Percentiles rank a stretch among this genome's conserved stretches.
Evolutionary conservation across 2,329 filamentous ascomycete genomes (phyloP).

Genomic region (Fusarium sp.): DNA sequence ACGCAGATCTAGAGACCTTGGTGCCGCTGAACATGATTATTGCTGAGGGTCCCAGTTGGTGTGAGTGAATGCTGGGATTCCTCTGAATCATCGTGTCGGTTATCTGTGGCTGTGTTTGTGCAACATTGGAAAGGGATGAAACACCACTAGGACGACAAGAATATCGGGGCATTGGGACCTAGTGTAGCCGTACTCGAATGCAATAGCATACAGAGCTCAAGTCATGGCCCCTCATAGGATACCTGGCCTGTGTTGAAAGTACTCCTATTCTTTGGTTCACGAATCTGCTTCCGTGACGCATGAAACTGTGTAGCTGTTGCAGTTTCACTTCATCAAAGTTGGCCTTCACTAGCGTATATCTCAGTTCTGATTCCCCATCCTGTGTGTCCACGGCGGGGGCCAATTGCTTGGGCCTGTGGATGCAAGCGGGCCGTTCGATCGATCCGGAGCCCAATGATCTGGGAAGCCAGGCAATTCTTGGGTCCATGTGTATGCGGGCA

Average conservation of each 20-base stretch:
- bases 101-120: background rate
- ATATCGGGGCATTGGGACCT: background rate
- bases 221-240: slow-evolving; percentile 1
- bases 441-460: slow-evolving; percentile 28
- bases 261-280: background rate
- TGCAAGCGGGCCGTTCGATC: slow-evolving; percentile 33
- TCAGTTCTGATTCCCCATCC: slow-evolving; percentile 8
- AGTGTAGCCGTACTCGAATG: background rate
- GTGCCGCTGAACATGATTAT: background rate
- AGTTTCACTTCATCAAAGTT: slow-evolving; percentile 5
- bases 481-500: background rate
- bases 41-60: background rate
- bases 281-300: background rate
- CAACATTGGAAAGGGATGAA: slow-evolving; percentile 5
- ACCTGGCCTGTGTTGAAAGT: background rate
- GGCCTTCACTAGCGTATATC: slow-evolving; percentile 16
- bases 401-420: slow-evolving; percentile 20
- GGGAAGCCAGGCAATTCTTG: slow-evolving; percentile 12
- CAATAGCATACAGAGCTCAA: slow-evolving; percentile 2
- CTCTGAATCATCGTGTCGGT: background rate
- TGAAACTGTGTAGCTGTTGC: slow-evolving; percentile 2
- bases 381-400: slow-evolving; percentile 17
- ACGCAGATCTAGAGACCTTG: background rate
- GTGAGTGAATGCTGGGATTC: background rate
- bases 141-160: slow-evolving; percentile 7